Percentiles rank a stretch among this genome's conserved stretches.
Conservation (phyloP, 1,139 yeast species). For the Pneumocystis murina region DNA sequence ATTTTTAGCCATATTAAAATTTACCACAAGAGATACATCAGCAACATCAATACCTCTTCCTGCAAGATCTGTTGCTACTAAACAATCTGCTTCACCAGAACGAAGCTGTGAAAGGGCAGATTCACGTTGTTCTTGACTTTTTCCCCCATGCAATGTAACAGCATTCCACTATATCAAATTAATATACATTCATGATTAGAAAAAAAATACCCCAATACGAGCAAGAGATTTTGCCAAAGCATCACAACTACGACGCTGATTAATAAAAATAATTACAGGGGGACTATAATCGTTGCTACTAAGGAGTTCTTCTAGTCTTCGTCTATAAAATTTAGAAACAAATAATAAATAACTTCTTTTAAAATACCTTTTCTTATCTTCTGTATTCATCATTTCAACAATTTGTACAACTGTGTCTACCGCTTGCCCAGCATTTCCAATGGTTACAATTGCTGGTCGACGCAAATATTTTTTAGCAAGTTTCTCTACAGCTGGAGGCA, state of each 20-base stretch:
- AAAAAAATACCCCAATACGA: conserved; percentile 24
- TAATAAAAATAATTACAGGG: conserved; percentile 70
- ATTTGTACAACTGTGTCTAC: conserved; percentile 54
- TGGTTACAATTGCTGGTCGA: conserved; percentile 47
- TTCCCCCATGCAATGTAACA: conserved; percentile 70
- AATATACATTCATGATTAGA: not conserved
- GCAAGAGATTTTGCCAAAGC: conserved; percentile 37
- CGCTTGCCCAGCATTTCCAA: conserved; percentile 49
- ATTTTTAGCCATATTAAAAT: conserved; percentile 64
- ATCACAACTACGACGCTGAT: conserved; percentile 62
- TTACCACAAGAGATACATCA: conserved; percentile 67
- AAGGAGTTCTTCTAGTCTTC: conserved; percentile 26
- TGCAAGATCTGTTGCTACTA: conserved; percentile 91
- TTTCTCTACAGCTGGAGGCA: conserved; percentile 58
- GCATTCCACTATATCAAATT: conserved; percentile 25
- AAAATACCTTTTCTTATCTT: conserved; percentile 26
- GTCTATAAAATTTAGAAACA: conserved; percentile 11
- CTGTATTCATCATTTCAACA: conserved; percentile 36
- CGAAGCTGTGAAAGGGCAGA: conserved; percentile 52
- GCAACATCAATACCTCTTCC: conserved; percentile 93
- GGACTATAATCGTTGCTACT: conserved; percentile 26
- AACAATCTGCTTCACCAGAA: conserved; percentile 42
- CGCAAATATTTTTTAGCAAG: conserved; percentile 47
- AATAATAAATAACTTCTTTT: not conserved
- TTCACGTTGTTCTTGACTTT: conserved; percentile 78